Conservation (phyloP, 2,329 filamentous ascomycete species). For the Ascochyta rabiei region DNA sequence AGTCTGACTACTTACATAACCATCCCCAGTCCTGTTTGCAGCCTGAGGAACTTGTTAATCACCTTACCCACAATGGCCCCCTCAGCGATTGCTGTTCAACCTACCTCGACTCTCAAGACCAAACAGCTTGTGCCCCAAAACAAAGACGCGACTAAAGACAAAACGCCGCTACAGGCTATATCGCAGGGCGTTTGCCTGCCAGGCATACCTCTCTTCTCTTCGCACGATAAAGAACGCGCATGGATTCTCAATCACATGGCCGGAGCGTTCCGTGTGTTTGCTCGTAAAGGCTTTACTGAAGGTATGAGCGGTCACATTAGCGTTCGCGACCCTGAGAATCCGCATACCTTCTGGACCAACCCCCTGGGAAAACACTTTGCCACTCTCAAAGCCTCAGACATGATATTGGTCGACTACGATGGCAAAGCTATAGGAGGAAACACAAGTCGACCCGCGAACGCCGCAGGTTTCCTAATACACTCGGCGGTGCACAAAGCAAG, state of each 20-base stretch:
- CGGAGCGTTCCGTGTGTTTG: constrained; percentile 69
- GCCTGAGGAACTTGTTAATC: too few relatives aligned
- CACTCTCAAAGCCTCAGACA: constrained; percentile 67
- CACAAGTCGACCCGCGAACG: constrained; percentile 64
- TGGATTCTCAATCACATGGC: constrained; percentile 72
- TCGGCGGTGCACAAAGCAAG: constrained; percentile 70
- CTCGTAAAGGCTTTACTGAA: constrained; percentile 69
- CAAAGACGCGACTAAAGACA: constrained; percentile 32
- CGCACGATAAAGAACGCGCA: constrained; percentile 62
- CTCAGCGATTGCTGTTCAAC: constrained; percentile 31
- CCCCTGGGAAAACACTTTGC: constrained; percentile 69
- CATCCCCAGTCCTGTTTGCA: too few relatives aligned
- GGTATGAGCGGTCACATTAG: constrained; percentile 73
- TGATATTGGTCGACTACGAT: constrained; percentile 68
- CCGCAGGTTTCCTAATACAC: constrained; percentile 74
- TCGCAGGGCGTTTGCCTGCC: constrained; percentile 55
- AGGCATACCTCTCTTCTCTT: constrained; percentile 63
- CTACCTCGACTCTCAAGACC: constrained; percentile 5
- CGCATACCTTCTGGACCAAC: constrained; percentile 72
- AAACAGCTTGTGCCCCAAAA: constrained; percentile 30
- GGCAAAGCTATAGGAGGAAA: constrained; percentile 71
- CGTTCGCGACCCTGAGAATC: constrained; percentile 68
- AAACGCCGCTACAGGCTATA: constrained; percentile 50
- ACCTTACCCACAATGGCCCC: constrained; percentile 36
- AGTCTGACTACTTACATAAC: not conserved